Percentiles rank a stretch among this genome's conserved stretches.
Conservation (phyloP, 768 basidiomycete species). For the Auriscalpium orientale region DNA sequence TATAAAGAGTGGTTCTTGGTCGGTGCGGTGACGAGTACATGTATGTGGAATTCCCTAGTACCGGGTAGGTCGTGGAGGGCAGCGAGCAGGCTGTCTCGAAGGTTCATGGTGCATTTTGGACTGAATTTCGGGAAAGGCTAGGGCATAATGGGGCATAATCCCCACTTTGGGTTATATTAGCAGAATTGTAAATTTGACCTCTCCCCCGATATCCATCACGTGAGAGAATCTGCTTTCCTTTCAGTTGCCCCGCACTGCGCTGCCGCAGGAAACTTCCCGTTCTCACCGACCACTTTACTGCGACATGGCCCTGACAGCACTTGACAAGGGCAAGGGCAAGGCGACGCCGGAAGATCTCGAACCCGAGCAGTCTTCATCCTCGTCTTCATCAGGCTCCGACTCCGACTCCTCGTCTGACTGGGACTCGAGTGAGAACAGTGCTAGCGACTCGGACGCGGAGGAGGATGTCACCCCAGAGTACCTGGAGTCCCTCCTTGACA, state of each 20-base stretch:
- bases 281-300: not conserved
- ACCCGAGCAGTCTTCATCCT: constrained; percentile 8
- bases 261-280: not conserved
- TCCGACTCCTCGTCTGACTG: constrained; percentile 31
- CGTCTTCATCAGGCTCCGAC: constrained; percentile 23
- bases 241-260: too few species aligned
- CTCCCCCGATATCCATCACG: too few species aligned
- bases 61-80: constrained; percentile 54
- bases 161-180: too few species aligned
- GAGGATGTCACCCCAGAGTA: constrained; percentile 50
- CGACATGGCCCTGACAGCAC: constrained; percentile 9
- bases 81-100: constrained; percentile 57
- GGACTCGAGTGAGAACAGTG: constrained; percentile 17
- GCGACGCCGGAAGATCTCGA: constrained; percentile 16
- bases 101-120: constrained; percentile 24
- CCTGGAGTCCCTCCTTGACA: constrained; percentile 54
- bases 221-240: too few species aligned
- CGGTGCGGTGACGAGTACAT: constrained; percentile 64
- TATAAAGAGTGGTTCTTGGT: constrained; percentile 63
- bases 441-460: constrained; percentile 32
- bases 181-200: too few species aligned
- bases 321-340: constrained; percentile 40
- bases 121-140: too few species aligned
- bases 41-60: constrained; percentile 63
- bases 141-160: too few species aligned